phyloP scores from a whole-genome alignment of 176 grass and related monocot genomes.

The Aegilops tauschii region DNA sequence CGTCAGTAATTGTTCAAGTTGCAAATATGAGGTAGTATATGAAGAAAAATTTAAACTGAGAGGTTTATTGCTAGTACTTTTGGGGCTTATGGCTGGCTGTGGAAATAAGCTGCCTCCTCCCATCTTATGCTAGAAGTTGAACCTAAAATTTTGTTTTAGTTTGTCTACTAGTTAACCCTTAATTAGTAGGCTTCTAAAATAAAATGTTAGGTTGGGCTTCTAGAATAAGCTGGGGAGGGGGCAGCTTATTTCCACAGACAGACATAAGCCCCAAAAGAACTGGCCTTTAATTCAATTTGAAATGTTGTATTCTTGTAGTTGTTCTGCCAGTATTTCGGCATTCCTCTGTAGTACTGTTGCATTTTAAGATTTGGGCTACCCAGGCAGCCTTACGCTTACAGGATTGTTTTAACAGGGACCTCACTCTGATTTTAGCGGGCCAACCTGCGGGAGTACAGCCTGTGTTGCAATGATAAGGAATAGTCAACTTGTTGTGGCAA shows the following conservation, averaged over 20 bases:
- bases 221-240: no score
- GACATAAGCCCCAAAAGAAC: no score
- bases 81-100: no score
- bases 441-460: slow-evolving; percentile 79
- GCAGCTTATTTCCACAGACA: no score
- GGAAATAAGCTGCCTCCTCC: no score
- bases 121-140: no score
- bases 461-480: slow-evolving; percentile 93
- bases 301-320: background rate
- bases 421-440: slow-evolving; percentile 86
- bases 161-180: no score
- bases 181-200: no score
- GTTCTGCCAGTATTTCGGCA: background rate
- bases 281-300: background rate
- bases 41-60: background rate
- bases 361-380: background rate
- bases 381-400: slow-evolving; percentile 26
- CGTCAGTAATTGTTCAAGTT: background rate
- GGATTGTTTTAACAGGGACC: slow-evolving; percentile 58
- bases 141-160: no score
- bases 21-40: background rate
- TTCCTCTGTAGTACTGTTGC: background rate
- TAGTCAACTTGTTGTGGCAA: slow-evolving; percentile 76
- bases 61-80: background rate
- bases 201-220: no score